phyloP scores from a whole-genome alignment of 2,329 filamentous ascomycete species.

The Hymenoscyphus repandus region DNA sequence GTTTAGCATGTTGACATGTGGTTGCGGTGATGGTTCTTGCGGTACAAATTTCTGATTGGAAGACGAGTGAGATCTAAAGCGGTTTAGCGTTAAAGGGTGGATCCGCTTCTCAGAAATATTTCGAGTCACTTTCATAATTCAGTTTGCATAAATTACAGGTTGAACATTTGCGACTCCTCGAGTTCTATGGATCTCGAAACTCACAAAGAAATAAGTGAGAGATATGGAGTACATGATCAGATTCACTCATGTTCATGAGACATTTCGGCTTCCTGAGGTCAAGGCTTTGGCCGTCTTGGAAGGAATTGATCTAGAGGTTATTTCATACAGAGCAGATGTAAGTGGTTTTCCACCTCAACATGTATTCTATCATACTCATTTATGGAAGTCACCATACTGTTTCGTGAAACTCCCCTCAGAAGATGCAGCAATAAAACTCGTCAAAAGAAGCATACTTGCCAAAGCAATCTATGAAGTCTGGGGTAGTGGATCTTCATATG shows the following conservation, averaged over 20 bases:
- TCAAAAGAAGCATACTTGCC: slow-evolving; percentile 73
- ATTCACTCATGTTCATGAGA: slow-evolving; percentile 84
- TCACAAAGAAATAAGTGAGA: neutral
- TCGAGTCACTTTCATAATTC: too few relatives aligned
- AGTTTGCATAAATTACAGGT: neutral
- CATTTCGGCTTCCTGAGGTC: slow-evolving; percentile 82
- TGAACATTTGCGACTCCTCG: neutral
- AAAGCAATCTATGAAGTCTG: slow-evolving; percentile 87
- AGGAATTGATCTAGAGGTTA: slow-evolving; percentile 61
- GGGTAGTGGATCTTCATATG: slow-evolving; percentile 65
- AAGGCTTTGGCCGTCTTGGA: slow-evolving; percentile 70
- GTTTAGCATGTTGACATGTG: slow-evolving; percentile 36
- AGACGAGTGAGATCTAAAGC: neutral
- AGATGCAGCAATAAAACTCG: slow-evolving; percentile 58
- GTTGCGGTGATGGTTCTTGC: neutral
- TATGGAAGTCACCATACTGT: slow-evolving; percentile 74
- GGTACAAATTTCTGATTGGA: slow-evolving; percentile 4
- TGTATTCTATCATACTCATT: slow-evolving; percentile 16
- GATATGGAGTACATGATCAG: slow-evolving; percentile 77
- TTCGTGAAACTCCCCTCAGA: slow-evolving; percentile 64
- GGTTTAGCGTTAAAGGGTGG: slow-evolving; percentile 8
- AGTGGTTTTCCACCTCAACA: slow-evolving; percentile 30
- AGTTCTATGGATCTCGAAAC: neutral
- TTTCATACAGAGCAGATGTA: slow-evolving; percentile 73
- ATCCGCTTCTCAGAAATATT: too few relatives aligned